These are phyloP conservation scores for Boletus tylopilopsis DNA, from an alignment of 768 basidiomycete genomes.

Conservation along the genomic window DNA sequence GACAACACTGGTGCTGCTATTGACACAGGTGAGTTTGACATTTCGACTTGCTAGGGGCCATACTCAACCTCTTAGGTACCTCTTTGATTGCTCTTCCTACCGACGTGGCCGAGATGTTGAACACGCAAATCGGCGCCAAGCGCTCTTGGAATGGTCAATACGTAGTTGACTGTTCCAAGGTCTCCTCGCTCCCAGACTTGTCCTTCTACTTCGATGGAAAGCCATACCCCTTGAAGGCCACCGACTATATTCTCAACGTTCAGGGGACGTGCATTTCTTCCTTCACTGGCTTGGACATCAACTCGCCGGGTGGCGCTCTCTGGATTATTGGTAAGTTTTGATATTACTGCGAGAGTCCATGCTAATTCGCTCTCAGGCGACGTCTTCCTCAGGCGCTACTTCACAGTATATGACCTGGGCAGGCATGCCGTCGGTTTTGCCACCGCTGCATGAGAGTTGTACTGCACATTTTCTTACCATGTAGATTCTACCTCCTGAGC, in stretches of 20 bases:
- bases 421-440: constrained; percentile 85
- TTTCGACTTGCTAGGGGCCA: background rate
- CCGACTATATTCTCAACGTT: constrained; percentile 87
- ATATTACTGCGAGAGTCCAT: background rate
- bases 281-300: constrained; percentile 91
- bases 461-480: background rate
- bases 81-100: constrained; percentile 91
- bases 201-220: constrained; percentile 81
- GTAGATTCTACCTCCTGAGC: constrained; percentile 1
- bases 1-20: constrained; percentile 94
- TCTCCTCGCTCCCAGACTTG: constrained; percentile 80
- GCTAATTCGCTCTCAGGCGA: constrained; percentile 48
- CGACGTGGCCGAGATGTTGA: constrained; percentile 97
- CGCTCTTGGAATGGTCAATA: constrained; percentile 97
- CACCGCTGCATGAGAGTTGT: constrained; percentile 28
- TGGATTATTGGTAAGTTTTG: constrained; percentile 79
- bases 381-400: constrained; percentile 88
- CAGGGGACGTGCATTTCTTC: constrained; percentile 92
- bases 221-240: constrained; percentile 72
- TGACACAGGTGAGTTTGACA: constrained; percentile 62
- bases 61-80: constrained; percentile 53
- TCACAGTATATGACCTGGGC: constrained; percentile 84
- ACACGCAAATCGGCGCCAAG: constrained; percentile 90
- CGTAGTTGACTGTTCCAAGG: constrained; percentile 81
- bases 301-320: constrained; percentile 70